Conservation (phyloP, 1,284 basidiomycete species). For the Puccinia polysora region DNA sequence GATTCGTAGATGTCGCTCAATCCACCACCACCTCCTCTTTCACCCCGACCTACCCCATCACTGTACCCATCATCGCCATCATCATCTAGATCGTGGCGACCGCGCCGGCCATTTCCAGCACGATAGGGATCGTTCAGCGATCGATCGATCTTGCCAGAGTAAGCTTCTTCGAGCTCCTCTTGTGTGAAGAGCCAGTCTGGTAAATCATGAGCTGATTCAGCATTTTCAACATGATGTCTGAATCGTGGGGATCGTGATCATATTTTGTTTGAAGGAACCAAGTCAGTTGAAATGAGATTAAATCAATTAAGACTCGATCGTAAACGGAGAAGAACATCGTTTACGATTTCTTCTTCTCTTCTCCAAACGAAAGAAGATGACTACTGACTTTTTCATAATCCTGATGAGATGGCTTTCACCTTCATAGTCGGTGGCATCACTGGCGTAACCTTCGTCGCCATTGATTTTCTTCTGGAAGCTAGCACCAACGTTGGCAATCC, state of each 20-base stretch:
- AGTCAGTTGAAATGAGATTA: background rate
- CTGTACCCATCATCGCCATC: background rate
- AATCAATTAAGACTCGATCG: background rate
- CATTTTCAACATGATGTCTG: constrained; percentile 33
- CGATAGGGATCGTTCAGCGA: background rate
- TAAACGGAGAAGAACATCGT: background rate
- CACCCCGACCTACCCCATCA: background rate
- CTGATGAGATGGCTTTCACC: constrained; percentile 43
- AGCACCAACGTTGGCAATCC: constrained; percentile 25
- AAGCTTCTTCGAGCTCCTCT: constrained; percentile 11
- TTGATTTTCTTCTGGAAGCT: constrained; percentile 32
- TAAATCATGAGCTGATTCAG: constrained; percentile 32
- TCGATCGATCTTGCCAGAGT: background rate
- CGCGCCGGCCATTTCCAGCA: background rate
- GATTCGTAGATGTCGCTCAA: constrained; percentile 20
- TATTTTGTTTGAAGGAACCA: background rate
- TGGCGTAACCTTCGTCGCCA: constrained; percentile 40
- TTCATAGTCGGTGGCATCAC: constrained; percentile 41
- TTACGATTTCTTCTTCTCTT: background rate
- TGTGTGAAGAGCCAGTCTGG: constrained; percentile 32
- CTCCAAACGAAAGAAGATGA: too few relatives aligned
- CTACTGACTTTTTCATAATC: constrained; percentile 43
- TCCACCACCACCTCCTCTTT: background rate
- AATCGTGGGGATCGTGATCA: background rate
- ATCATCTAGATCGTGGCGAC: background rate